Evolutionary conservation across 1,284 basidiomycete genomes (phyloP).

Genomic region (Gymnopus androsaceus): DNA sequence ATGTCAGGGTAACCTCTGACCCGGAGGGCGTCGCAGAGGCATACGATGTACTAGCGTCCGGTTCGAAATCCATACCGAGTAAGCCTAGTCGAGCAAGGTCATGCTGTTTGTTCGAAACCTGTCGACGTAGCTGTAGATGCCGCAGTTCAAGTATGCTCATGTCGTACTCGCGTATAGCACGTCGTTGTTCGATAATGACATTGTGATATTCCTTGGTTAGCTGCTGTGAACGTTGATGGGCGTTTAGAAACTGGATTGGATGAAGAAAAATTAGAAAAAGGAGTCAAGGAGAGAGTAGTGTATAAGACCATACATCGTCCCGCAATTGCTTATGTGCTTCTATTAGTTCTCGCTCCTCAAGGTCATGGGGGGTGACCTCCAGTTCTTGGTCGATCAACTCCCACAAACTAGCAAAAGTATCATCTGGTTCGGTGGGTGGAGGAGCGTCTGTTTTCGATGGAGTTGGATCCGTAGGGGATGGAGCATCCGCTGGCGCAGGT

Average conservation of each 20-base stretch:
- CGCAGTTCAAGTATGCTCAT: conserved; percentile 58
- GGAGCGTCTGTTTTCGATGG: background rate
- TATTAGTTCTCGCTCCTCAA: background rate
- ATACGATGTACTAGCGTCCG: background rate
- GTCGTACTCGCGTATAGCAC: conserved; percentile 62
- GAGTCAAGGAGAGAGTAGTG: background rate
- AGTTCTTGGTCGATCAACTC: background rate
- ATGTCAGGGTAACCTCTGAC: too few species aligned
- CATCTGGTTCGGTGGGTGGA: background rate
- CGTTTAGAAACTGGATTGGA: background rate
- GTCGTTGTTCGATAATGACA: conserved; percentile 39
- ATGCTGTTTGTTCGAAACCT: conserved; percentile 55
- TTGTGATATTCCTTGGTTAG: conserved; percentile 8
- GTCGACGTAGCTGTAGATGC: conserved; percentile 56
- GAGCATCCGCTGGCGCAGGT: background rate
- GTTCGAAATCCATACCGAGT: conserved; percentile 52
- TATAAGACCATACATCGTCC: background rate
- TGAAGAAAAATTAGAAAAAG: background rate
- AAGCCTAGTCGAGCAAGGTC: conserved; percentile 60
- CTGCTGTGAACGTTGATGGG: background rate
- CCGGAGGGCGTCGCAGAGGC: too few species aligned
- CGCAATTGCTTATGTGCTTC: background rate
- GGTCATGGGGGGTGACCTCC: background rate
- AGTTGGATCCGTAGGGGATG: background rate
- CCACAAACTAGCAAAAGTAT: background rate